Conservation (phyloP, 116 monocot species). For the Papilionanthe hybrid region DNA sequence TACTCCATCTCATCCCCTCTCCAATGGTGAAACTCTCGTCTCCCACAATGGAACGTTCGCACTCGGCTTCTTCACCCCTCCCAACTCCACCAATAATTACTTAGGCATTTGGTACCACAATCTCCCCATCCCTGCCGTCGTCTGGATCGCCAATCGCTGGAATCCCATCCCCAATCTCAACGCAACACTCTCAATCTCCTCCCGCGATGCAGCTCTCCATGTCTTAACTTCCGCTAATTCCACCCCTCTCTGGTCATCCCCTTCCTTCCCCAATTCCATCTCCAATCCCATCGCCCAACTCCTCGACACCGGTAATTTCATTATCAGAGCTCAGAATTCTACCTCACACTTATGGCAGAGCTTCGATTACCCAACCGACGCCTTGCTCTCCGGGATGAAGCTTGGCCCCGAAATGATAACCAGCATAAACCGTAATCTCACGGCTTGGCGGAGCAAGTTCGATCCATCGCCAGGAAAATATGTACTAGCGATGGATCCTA, state of each 20-base stretch:
- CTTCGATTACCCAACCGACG: slow-evolving; percentile 57
- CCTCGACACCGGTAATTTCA: slow-evolving; percentile 34
- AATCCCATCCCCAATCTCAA: slow-evolving; percentile 2
- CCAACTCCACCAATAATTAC: not conserved
- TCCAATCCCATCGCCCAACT: slow-evolving; percentile 22
- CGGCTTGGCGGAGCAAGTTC: slow-evolving; percentile 14
- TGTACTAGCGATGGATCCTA: not conserved
- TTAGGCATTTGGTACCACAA: slow-evolving; percentile 24
- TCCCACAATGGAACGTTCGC: slow-evolving; percentile 6
- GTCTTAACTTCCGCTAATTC: not conserved
- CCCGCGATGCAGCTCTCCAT: slow-evolving; percentile 1
- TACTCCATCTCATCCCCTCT: not conserved
- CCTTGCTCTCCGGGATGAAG: slow-evolving; percentile 33
- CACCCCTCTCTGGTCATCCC: slow-evolving; percentile 4
- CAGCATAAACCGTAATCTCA: slow-evolving; percentile 15
- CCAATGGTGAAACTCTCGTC: slow-evolving; percentile 7
- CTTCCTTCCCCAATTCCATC: not conserved
- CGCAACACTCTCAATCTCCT: not conserved
- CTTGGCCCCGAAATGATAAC: slow-evolving; percentile 15
- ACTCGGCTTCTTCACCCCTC: slow-evolving; percentile 22
- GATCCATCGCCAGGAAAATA: slow-evolving; percentile 24
- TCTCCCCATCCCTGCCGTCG: not conserved
- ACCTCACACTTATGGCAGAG: slow-evolving; percentile 36
- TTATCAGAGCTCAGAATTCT: not conserved
- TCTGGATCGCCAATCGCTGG: slow-evolving; percentile 38